A percentile compares a stretch with the other conserved stretches of the same genome.
phyloP scores from a whole-genome alignment of 345 rosid species.

The Euclidium syriacum region DNA sequence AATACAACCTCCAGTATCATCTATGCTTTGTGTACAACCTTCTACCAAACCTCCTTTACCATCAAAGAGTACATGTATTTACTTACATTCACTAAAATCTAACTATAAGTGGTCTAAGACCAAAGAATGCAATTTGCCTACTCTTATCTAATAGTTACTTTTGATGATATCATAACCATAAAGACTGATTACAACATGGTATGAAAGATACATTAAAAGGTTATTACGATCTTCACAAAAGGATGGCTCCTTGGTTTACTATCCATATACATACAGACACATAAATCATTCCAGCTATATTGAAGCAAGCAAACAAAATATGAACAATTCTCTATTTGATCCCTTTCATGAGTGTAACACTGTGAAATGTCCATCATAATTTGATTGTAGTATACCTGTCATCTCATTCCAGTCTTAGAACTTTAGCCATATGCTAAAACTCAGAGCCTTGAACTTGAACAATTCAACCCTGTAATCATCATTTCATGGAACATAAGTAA shows the following conservation, averaged over 20 bases:
- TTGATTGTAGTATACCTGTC: conserved; percentile 41
- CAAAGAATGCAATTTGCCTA: neutral
- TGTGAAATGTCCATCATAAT: no score
- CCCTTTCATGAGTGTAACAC: neutral
- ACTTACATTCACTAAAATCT: neutral
- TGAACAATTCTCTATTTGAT: neutral
- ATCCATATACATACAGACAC: neutral
- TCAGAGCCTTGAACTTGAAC: conserved; percentile 80
- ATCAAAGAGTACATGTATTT: conserved; percentile 52
- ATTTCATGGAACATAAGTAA: no score
- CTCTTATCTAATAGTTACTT: neutral
- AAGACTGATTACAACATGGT: neutral
- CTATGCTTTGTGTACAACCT: conserved; percentile 58
- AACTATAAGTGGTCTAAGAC: neutral
- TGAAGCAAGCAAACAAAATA: neutral
- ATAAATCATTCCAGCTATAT: no score
- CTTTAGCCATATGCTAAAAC: conserved; percentile 85
- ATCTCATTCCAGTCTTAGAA: conserved; percentile 49
- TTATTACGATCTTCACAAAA: neutral
- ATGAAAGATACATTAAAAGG: conserved; percentile 6
- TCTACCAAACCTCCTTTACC: conserved; percentile 77
- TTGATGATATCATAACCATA: neutral
- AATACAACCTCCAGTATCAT: conserved; percentile 53
- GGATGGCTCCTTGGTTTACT: neutral
- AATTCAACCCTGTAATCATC: conserved; percentile 56